Conservation (phyloP, 345 rosid genomes). For the Clausena lansium region DNA sequence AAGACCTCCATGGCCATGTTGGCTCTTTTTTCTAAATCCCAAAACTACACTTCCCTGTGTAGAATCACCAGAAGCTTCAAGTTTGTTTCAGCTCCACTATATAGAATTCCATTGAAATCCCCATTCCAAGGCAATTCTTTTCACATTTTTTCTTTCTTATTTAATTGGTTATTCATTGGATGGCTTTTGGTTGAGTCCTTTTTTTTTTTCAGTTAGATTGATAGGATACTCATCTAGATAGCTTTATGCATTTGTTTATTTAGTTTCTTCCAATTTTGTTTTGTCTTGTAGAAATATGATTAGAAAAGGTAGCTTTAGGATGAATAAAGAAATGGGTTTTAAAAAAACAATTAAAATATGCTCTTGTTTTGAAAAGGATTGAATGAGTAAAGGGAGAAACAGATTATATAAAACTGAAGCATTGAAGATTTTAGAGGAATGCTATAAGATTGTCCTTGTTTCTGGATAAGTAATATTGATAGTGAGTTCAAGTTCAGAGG, state of each 20-base stretch:
- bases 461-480: neutral
- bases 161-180: neutral
- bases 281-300: neutral
- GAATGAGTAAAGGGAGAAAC: neutral
- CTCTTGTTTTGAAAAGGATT: neutral
- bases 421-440: neutral
- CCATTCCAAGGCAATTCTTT: slow-evolving; percentile 45
- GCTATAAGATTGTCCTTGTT: neutral
- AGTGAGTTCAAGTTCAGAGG: neutral
- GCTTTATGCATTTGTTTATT: neutral
- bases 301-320: neutral
- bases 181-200: neutral
- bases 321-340: neutral
- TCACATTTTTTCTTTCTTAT: neutral
- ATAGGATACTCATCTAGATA: neutral
- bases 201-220: neutral
- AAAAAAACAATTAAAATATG: neutral
- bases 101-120: slow-evolving; percentile 17
- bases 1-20: slow-evolving; percentile 23
- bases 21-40: slow-evolving; percentile 29
- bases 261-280: neutral
- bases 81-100: slow-evolving; percentile 25
- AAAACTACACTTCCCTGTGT: slow-evolving; percentile 9
- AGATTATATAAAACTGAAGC: neutral
- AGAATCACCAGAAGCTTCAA: slow-evolving; percentile 24